Evolutionary conservation across 2,329 filamentous ascomycete species (phyloP), one percentile per base, ranked within the genome.

Genomic region (Xylariaceae sp.): DNA sequence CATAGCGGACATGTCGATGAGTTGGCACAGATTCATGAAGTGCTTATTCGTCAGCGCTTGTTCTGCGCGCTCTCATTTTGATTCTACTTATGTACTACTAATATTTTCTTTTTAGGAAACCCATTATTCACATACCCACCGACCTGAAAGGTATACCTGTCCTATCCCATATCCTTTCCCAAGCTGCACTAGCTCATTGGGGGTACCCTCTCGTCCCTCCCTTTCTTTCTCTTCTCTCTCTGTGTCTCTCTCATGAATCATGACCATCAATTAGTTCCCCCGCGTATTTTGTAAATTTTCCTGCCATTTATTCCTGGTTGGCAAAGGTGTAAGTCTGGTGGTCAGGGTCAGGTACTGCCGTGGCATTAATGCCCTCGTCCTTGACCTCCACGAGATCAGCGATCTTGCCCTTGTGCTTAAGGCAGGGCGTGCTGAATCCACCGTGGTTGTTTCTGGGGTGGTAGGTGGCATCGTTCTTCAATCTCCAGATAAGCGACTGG

Each of bases 381-480:
- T 51, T 30, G 35, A 58, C 53, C 41, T 61, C 52, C n/a, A n/a
- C 48, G 11, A 68, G 44, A 3, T 61, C 15, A 4, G 58, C 64
- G 13, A 62, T 56, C 8, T 34, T 18, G 9, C 60, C 60, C 35
- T 61, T 61, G 18, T 65, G 55, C 37, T 61, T 73, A 15, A 75
- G 64, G 51, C 72, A 75, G 30, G 73, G 71, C 3, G 61, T 65
- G n/a, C 66, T 61, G 2, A 41, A 13, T 0, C 66, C 70, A 57
- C 70, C 69, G 41, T 72, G 74, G 61, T 76, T 74, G 58, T 76
- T 73, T 6, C n/a, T 13, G 0, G 75, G 71, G 6, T 56, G 56
- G 61, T 76, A 74, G 0, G 56, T 55, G 1, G 57, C 1, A 53
- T 73, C 63, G 15, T 73, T 67, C 2, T 60, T 54, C 23, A 77